Conservation (phyloP, 148 eudicot genomes). For the Suaeda aralocaspica region DNA sequence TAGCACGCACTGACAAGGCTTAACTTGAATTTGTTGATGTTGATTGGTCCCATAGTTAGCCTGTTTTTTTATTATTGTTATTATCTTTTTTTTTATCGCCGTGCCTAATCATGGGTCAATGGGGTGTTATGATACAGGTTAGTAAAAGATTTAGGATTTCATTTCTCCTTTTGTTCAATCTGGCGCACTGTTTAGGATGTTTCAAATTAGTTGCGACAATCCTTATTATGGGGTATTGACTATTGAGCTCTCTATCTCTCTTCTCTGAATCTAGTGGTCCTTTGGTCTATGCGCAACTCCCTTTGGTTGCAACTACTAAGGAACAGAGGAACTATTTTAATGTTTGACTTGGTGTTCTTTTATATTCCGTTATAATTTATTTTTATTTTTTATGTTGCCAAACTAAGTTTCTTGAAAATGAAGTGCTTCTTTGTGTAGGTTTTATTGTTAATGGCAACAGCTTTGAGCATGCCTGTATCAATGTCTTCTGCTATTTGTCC, state of each 20-base stretch:
- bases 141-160: background rate
- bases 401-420: too few relatives aligned
- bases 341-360: too few relatives aligned
- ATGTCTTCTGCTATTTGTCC: constrained; percentile 32
- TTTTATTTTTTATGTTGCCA: too few relatives aligned
- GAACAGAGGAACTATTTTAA: too few relatives aligned
- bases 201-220: too few relatives aligned
- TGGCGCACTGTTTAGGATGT: background rate
- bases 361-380: too few relatives aligned
- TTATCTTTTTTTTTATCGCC: background rate
- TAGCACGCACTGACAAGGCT: background rate
- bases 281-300: too few relatives aligned
- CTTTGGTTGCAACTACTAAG: too few relatives aligned
- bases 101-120: background rate
- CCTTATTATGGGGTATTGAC: too few relatives aligned
- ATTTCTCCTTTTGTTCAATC: background rate
- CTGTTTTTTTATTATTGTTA: too few relatives aligned
- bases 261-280: too few relatives aligned
- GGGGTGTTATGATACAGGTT: background rate
- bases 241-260: too few relatives aligned
- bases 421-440: constrained; percentile 45
- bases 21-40: background rate
- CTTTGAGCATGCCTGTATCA: constrained; percentile 53
- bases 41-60: background rate
- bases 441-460: constrained; percentile 85